Evolutionary conservation across 2,329 filamentous ascomycete genomes (phyloP).

Genomic region (Colletotrichum shisoi): DNA sequence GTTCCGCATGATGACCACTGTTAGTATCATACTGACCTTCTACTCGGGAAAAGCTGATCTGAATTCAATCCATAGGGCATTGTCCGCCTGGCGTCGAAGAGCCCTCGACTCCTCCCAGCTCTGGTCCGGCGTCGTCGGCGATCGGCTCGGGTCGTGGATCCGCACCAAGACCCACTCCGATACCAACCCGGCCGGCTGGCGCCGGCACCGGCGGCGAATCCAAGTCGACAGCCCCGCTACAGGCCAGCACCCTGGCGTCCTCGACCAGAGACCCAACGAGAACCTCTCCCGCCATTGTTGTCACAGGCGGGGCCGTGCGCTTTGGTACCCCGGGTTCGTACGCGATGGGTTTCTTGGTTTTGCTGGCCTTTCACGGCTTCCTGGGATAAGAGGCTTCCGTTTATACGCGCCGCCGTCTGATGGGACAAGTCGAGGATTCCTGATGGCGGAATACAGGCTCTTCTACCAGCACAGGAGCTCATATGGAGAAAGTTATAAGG

Average conservation of each 20-base stretch:
- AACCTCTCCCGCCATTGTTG: background rate
- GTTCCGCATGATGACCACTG: conserved; percentile 3
- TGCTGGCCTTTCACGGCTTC: background rate
- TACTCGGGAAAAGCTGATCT: too few species aligned
- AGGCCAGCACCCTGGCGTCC: background rate
- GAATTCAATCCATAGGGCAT: conserved; percentile 7
- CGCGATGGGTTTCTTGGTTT: background rate
- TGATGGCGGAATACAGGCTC: background rate
- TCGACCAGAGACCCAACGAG: background rate
- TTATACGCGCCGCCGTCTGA: background rate
- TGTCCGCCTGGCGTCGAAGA: conserved; percentile 27
- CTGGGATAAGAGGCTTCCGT: background rate
- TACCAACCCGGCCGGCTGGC: background rate
- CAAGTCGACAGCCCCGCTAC: background rate
- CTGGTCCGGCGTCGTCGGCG: conserved; percentile 11
- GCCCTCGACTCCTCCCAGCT: conserved; percentile 12
- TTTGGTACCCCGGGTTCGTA: background rate
- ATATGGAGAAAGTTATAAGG: too few species aligned
- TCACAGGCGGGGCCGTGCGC: too few species aligned
- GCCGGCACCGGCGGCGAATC: conserved; percentile 11
- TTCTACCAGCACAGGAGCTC: background rate
- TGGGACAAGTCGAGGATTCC: too few species aligned
- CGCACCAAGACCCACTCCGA: background rate
- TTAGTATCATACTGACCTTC: too few species aligned
- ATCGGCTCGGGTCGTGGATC: background rate